Conservation (phyloP, 495 filamentous ascomycete genomes). For the Lasiosphaeria miniovina region DNA sequence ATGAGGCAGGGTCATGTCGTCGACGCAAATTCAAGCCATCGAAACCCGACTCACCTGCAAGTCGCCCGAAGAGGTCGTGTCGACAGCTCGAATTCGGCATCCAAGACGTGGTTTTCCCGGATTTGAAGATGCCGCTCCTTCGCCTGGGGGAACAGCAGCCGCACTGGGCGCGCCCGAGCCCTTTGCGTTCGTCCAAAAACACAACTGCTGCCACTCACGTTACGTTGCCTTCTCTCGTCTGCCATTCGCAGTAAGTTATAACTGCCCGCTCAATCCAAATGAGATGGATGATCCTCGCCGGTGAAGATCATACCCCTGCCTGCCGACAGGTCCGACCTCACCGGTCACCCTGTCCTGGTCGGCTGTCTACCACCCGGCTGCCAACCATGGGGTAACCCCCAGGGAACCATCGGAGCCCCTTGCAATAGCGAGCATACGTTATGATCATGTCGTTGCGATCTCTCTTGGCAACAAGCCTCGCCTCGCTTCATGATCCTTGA, state of each 20-base stretch:
- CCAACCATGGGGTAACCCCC: background rate
- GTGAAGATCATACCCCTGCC: conserved; percentile 16
- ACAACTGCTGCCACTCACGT: background rate
- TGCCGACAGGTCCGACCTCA: conserved; percentile 16
- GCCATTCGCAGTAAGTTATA: no score
- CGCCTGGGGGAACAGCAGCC: background rate
- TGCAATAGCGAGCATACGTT: conserved; percentile 5
- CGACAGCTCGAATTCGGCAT: conserved; percentile 5
- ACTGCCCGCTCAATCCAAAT: background rate
- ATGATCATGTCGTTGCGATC: conserved; percentile 5
- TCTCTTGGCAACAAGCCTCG: conserved; percentile 5
- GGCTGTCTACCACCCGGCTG: conserved; percentile 18
- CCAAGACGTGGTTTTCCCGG: conserved; percentile 13
- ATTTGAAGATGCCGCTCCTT: conserved; percentile 13
- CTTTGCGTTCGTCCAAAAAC: conserved; percentile 10
- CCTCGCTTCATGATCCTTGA: background rate
- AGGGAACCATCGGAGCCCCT: conserved; percentile 2
- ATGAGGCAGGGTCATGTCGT: background rate
- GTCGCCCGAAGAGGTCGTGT: background rate
- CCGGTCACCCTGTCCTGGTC: conserved; percentile 17
- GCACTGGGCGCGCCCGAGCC: conserved; percentile 1
- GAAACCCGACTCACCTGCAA: conserved; percentile 11
- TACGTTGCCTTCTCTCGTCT: background rate
- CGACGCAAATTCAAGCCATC: conserved; percentile 2
- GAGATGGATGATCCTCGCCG: conserved; percentile 8